These are phyloP conservation scores for Senna tora DNA, from an alignment of 306 rosid genomes.

Conservation along the genomic window DNA sequence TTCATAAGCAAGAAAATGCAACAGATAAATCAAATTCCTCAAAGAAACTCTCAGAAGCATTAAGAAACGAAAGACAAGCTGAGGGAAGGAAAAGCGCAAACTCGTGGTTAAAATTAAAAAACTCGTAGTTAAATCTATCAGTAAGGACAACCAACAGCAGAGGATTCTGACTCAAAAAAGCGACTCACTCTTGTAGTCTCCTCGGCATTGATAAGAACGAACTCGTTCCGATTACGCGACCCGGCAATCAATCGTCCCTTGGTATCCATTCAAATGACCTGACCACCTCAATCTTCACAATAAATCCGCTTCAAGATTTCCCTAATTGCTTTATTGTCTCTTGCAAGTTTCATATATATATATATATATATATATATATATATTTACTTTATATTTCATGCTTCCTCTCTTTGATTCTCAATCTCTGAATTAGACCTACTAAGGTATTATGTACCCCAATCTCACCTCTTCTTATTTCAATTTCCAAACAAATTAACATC, in stretches of 20 bases:
- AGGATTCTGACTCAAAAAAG: background rate
- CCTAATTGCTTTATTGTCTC: slow-evolving; percentile 18
- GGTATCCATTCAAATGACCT: slow-evolving; percentile 56
- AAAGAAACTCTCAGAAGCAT: background rate
- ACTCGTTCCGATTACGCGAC: slow-evolving; percentile 81
- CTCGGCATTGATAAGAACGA: slow-evolving; percentile 82
- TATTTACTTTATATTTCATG: too few relatives aligned
- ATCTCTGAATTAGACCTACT: too few relatives aligned
- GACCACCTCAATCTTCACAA: slow-evolving; percentile 40
- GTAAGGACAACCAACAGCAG: too few relatives aligned
- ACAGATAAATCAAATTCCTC: background rate
- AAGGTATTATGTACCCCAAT: too few relatives aligned
- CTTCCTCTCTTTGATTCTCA: too few relatives aligned
- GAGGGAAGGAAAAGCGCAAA: too few relatives aligned
- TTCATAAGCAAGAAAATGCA: slow-evolving; percentile 10
- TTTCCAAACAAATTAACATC: too few relatives aligned
- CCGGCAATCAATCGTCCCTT: slow-evolving; percentile 74
- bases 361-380: too few relatives aligned
- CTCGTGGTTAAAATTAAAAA: too few relatives aligned
- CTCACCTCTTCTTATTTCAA: too few relatives aligned
- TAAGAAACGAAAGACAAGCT: too few relatives aligned
- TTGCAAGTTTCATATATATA: slow-evolving; percentile 35
- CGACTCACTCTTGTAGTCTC: slow-evolving; percentile 67
- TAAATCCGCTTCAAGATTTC: slow-evolving; percentile 38
- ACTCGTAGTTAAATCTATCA: too few relatives aligned